phyloP scores from a whole-genome alignment of 352 stramenopile species.

The Globisporangium carolinianum region DNA sequence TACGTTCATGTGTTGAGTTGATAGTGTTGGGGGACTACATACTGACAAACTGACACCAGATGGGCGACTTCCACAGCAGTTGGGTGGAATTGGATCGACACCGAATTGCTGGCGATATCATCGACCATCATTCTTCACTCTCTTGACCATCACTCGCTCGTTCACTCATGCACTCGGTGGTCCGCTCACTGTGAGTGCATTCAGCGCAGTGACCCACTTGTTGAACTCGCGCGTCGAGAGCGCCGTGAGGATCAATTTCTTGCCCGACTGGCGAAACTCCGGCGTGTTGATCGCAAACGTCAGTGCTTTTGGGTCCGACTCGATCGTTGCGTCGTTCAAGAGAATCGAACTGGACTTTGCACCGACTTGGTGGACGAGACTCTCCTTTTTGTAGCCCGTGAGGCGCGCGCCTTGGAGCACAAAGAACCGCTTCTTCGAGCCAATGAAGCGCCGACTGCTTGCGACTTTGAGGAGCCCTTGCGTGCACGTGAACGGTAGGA shows the following conservation, averaged over 20 bases:
- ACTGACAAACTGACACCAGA: no score
- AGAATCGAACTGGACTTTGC: conserved; percentile 69
- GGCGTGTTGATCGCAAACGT: conserved; percentile 78
- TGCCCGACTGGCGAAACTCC: conserved; percentile 60
- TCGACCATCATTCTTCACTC: neutral
- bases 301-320: conserved; percentile 56
- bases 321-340: conserved; percentile 55
- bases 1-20: no score
- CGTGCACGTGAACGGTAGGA: conserved; percentile 82
- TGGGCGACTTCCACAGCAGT: neutral
- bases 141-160: neutral
- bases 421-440: conserved; percentile 85
- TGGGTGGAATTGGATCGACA: no score
- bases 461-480: conserved; percentile 78
- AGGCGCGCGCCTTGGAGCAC: conserved; percentile 53
- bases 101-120: no score
- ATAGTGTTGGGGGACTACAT: no score
- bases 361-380: conserved; percentile 58
- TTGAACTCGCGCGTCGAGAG: conserved; percentile 76
- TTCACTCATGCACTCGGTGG: conserved; percentile 33
- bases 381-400: conserved; percentile 74
- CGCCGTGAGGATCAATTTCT: conserved; percentile 76
- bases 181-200: conserved; percentile 27
- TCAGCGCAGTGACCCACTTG: conserved; percentile 74
- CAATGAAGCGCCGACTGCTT: conserved; percentile 68